Evolutionary conservation across 2,329 filamentous ascomycete genomes (phyloP).

Genomic region (Clonostachys sp.): DNA sequence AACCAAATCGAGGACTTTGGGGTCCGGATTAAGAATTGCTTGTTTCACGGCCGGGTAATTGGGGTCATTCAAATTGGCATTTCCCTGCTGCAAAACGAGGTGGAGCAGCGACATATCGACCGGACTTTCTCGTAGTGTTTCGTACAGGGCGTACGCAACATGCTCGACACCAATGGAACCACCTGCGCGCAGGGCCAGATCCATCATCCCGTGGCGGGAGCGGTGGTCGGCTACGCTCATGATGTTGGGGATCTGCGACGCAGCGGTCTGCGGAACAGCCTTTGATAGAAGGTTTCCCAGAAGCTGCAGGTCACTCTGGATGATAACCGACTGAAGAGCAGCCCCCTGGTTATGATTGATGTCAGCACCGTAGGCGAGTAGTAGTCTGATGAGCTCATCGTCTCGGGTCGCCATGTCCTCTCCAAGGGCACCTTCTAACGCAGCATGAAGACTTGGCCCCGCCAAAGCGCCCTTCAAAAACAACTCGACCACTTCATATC

Average conservation of each 20-base stretch:
- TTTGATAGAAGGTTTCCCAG: constrained; percentile 39
- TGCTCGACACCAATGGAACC: constrained; percentile 34
- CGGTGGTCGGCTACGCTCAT: constrained; percentile 37
- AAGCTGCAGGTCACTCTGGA: constrained; percentile 39
- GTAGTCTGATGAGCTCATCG: constrained; percentile 43
- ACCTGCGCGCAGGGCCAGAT: constrained; percentile 38
- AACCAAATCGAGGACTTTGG: constrained; percentile 40
- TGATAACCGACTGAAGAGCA: constrained; percentile 41
- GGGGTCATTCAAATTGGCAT: constrained; percentile 46
- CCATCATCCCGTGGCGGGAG: constrained; percentile 39
- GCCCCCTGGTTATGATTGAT: constrained; percentile 48
- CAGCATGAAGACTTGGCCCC: constrained; percentile 38
- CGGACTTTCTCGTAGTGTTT: constrained; percentile 34
- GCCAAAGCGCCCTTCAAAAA: constrained; percentile 45
- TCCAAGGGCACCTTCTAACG: constrained; percentile 47
- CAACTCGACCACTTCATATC: constrained; percentile 41
- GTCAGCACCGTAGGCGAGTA: constrained; percentile 47
- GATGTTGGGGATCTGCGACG: constrained; percentile 40
- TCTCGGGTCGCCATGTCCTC: constrained; percentile 42
- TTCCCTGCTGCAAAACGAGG: constrained; percentile 43
- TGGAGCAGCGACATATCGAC: constrained; percentile 44
- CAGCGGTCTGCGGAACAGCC: constrained; percentile 39
- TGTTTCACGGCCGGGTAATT: constrained; percentile 34
- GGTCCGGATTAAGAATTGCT: constrained; percentile 37
- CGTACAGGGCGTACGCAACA: constrained; percentile 34